Evolutionary conservation across 2,329 filamentous ascomycete species (phyloP), one percentile per base, ranked within the genome.

Genomic region (Microascus cirrosus): DNA sequence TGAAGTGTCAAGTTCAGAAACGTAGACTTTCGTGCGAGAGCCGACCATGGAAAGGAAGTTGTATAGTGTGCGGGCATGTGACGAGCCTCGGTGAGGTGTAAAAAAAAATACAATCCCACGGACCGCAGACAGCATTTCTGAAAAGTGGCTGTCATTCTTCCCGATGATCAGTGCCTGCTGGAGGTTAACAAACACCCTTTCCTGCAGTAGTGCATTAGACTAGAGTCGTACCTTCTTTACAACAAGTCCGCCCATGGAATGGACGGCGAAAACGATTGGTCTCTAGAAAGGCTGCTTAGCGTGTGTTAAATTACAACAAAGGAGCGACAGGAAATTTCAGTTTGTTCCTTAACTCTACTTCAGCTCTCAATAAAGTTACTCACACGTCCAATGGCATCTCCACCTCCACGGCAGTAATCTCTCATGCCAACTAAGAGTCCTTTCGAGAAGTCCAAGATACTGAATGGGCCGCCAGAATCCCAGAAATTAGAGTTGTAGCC

Each of bases 191-290:
- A 2, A 39, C 3, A 12, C 34, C 34, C 34, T 36, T 39, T 18
- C 18, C 25, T 13, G 13, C n/a, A 35, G 10, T 35, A 54, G 36
- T 28, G 28, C 20, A 10, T 54, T 34, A 22, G 25, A 1, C 12
- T 13, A 13, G 36, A 39, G 34, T 18, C 39, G 20, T 55, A 45
- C 54, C 24, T 55, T 55, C 20, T 55, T 55, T 2, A 55, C 54
- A 10, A 55, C 54, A 13, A 55, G 35, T 12, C 54, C 54, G 15
- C 54, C 54, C 54, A 55, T 55, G 18, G 54, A 55, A 18, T 55
- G 54, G 35, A 20, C 54, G 6, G 39, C 54, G n/a, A 55, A 55
- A 6, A 55, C 12, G 15, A 55, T 45, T 11, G 54, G 54, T 24
- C 54, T 7, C 34, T 45, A 39, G 11, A 39, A 12, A 32, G 11